phyloP scores from a whole-genome alignment of 345 rosid species.

The Eutrema yunnanense region DNA sequence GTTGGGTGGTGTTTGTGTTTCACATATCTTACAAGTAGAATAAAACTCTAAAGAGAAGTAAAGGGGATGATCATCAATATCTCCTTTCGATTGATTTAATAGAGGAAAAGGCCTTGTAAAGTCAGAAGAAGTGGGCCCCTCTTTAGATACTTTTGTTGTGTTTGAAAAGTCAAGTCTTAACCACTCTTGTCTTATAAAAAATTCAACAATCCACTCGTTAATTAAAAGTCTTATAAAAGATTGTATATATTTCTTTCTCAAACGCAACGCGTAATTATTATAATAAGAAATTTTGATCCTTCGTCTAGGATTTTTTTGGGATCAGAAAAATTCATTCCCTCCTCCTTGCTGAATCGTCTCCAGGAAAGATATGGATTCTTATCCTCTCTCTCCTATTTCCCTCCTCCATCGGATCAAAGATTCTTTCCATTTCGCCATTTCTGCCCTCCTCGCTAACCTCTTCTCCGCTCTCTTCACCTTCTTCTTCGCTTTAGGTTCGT shows the following conservation, averaged over 20 bases:
- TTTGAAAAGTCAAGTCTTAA: neutral
- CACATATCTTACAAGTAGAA: neutral
- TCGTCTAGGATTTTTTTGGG: neutral
- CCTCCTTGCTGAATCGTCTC: no score
- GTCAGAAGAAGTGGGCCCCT: neutral
- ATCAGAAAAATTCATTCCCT: neutral
- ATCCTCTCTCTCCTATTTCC: constrained; percentile 3
- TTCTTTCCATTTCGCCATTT: constrained; percentile 53
- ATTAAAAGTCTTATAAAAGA: no score
- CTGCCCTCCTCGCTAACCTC: constrained; percentile 66
- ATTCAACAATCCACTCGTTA: no score
- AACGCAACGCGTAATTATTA: no score
- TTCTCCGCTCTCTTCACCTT: constrained; percentile 95
- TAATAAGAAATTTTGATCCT: neutral
- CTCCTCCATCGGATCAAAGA: constrained; percentile 50
- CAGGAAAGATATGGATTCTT: neutral
- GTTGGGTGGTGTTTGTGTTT: constrained; percentile 9
- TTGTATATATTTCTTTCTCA: no score
- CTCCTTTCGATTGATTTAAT: neutral
- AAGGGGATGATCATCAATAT: neutral
- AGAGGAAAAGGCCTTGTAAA: neutral
- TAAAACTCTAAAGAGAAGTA: neutral
- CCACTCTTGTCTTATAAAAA: no score
- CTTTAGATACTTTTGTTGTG: neutral
- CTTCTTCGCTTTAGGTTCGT: constrained; percentile 92